These are phyloP conservation scores for Rosa persica DNA, from an alignment of 306 rosid species.

Conservation along the genomic window DNA sequence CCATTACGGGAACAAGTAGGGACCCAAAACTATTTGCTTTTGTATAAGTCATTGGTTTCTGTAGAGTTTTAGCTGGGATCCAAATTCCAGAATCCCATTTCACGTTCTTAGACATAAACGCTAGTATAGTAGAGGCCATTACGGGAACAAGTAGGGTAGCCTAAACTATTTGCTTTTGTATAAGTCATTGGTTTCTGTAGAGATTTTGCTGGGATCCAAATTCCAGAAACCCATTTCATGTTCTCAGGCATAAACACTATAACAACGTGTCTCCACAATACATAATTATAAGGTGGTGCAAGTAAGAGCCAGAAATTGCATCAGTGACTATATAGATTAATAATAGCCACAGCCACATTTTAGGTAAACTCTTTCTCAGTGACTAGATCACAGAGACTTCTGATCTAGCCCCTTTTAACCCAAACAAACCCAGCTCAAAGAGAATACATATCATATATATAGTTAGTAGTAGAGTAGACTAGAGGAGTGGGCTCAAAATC, in stretches of 20 bases:
- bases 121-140: too few relatives aligned
- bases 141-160: too few relatives aligned
- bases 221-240: too few relatives aligned
- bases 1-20: not conserved
- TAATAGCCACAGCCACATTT: not conserved
- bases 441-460: conserved; percentile 6
- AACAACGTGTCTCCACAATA: too few relatives aligned
- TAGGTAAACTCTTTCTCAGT: not conserved
- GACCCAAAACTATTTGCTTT: not conserved
- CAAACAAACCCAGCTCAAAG: not conserved
- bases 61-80: not conserved
- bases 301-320: not conserved
- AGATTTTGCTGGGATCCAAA: too few relatives aligned
- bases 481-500: not conserved
- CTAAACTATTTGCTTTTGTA: too few relatives aligned
- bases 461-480: conserved; percentile 4
- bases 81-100: not conserved
- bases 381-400: not conserved
- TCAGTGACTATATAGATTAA: not conserved
- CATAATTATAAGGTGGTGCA: not conserved
- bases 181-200: too few relatives aligned
- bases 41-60: not conserved
- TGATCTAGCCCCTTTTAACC: not conserved
- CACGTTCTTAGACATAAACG: not conserved
- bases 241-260: too few relatives aligned